Evolutionary conservation across 1,284 basidiomycete species (phyloP), one percentile per base, ranked within the genome.

Genomic region (Singerocomus rubriflavus): DNA sequence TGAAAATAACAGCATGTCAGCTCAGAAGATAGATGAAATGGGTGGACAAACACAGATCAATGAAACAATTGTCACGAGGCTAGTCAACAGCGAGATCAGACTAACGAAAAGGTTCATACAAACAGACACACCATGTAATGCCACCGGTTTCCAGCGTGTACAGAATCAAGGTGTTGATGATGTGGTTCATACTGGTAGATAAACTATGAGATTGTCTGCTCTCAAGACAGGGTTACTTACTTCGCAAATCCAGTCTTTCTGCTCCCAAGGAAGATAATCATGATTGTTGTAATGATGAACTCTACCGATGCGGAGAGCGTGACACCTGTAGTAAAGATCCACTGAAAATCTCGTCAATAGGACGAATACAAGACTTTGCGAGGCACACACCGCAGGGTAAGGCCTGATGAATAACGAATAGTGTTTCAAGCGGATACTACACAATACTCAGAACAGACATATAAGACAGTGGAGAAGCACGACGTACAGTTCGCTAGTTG

Each of bases 311-410:
- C 74, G 0, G 80, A 79, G 16, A 80, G 68, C 0, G 74, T 73
- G 0, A 82, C 66, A 34, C 81, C 80, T 1, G 73, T 58, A 0
- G 80, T 82, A 55, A 82, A 82, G 13, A 81, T 66, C 76, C 79
- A 82, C 64, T 68, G 16, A 8, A 34, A 31, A 30, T 5, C 1
- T 40, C 3, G 12, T 52, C 5, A 53, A 27, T 5, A n/a, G 13
- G 31, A 42, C 6, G 4, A 12, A 54, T 3, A 41, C 1, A 7
- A 21, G 1, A 47, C 6, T 27, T 14, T 3, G 0, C 0, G 12
- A n/a, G 6, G 0, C 1, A 9, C 63, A 5, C 35, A 66, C 65
- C 14, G 65, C 21, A 17, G 65, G 65, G 31, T 69, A 70, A 0
- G 65, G 65, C 29, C 39, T 51, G 52, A 70, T 66, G 45, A 66